Evolutionary conservation across 345 rosid genomes (phyloP).

Genomic region (Kernera saxatilis): DNA sequence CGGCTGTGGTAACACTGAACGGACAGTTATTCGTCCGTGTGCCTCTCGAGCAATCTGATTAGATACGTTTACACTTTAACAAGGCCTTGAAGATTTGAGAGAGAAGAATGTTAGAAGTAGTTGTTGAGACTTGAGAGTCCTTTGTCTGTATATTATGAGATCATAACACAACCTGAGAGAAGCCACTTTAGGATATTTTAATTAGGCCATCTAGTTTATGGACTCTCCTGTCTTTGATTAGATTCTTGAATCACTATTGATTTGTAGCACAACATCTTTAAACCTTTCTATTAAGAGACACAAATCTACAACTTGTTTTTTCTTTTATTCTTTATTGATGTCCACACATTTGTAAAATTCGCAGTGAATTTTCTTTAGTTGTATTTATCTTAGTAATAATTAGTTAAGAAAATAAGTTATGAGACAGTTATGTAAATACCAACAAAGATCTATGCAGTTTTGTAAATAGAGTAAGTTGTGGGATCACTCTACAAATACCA

Average conservation of each 20-base stretch:
- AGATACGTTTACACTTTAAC: constrained; percentile 20
- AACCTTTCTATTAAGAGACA: not conserved
- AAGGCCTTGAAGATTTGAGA: constrained; percentile 4
- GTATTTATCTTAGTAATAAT: no score
- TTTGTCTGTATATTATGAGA: constrained; percentile 29
- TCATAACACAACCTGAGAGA: constrained; percentile 9
- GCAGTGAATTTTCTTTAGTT: no score
- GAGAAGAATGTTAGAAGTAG: constrained; percentile 25
- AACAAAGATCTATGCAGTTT: no score
- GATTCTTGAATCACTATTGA: constrained; percentile 8
- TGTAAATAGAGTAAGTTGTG: no score
- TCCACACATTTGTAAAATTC: no score
- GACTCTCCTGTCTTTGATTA: constrained; percentile 19
- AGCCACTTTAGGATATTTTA: constrained; percentile 17
- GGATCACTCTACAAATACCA: no score
- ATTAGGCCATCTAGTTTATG: constrained; percentile 26
- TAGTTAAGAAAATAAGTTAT: no score
- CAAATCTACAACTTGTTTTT: not conserved
- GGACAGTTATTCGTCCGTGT: constrained; percentile 78
- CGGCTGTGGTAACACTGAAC: constrained; percentile 85
- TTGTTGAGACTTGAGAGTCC: constrained; percentile 11
- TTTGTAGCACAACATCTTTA: constrained; percentile 13
- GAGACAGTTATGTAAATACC: no score
- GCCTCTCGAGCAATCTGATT: constrained; percentile 53
- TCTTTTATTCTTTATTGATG: not conserved